Conservation (phyloP, 2,329 filamentous ascomycete species). For the Penicillium sp. region DNA sequence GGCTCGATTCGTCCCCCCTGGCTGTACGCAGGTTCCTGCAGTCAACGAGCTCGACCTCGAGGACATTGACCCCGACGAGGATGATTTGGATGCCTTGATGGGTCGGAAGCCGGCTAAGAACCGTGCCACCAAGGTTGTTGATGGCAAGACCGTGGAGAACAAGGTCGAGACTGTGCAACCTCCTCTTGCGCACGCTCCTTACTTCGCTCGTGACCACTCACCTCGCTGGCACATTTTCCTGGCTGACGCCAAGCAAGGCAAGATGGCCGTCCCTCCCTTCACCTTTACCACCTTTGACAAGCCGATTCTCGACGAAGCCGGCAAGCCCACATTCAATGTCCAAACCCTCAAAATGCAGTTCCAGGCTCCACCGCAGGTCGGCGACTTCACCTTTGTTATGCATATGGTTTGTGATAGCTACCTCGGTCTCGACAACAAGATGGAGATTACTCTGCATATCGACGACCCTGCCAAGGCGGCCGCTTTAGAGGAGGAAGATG, state of each 20-base stretch:
- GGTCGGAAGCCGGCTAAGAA: conserved; percentile 62
- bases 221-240: conserved; percentile 94
- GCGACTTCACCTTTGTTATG: conserved; percentile 91
- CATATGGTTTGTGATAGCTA: conserved; percentile 93
- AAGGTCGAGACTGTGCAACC: conserved; percentile 63
- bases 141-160: conserved; percentile 48
- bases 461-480: conserved; percentile 83
- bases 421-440: conserved; percentile 85
- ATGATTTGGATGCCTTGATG: conserved; percentile 78
- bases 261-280: conserved; percentile 93
- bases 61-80: conserved; percentile 87
- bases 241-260: conserved; percentile 86
- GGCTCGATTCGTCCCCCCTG: conserved; percentile 85
- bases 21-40: conserved; percentile 65
- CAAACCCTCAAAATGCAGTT: conserved; percentile 98
- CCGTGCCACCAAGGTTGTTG: conserved; percentile 56
- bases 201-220: conserved; percentile 81
- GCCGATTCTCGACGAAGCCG: conserved; percentile 71
- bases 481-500: conserved; percentile 76
- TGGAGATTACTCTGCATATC: conserved; percentile 82
- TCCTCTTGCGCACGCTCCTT: conserved; percentile 83
- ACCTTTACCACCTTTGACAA: conserved; percentile 91
- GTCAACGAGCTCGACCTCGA: conserved; percentile 75
- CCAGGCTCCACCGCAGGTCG: conserved; percentile 83
- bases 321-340: conserved; percentile 86